Conservation (phyloP, 2,329 filamentous ascomycete genomes). For the Paramyrothecium sp. region DNA sequence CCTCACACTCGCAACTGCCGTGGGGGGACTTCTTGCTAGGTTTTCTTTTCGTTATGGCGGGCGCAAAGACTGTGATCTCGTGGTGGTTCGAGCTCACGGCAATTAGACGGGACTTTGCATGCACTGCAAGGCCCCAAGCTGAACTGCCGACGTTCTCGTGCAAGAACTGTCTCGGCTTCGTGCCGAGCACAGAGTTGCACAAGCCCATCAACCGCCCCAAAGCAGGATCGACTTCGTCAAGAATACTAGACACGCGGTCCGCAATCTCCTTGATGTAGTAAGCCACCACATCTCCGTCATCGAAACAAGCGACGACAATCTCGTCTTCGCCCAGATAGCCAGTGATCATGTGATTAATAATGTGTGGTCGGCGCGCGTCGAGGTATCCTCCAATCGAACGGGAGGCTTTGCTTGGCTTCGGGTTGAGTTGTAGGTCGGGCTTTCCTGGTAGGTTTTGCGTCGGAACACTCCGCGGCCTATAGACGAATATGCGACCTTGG, state of each 20-base stretch:
- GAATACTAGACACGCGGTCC: constrained; percentile 35
- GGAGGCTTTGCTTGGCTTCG: constrained; percentile 38
- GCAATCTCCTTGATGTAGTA: constrained; percentile 62
- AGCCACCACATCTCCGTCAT: constrained; percentile 73
- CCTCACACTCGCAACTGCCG: constrained; percentile 6
- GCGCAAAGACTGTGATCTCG: constrained; percentile 53
- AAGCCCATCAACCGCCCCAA: constrained; percentile 5
- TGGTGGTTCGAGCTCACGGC: constrained; percentile 77
- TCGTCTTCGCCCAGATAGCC: constrained; percentile 70
- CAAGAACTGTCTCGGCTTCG: constrained; percentile 56
- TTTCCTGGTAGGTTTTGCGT: constrained; percentile 45
- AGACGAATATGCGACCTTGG: constrained; percentile 55
- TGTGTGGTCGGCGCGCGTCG: constrained; percentile 51
- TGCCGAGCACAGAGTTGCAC: neutral
- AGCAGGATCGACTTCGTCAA: constrained; percentile 2
- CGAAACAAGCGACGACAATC: constrained; percentile 64
- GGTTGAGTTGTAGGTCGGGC: constrained; percentile 50
- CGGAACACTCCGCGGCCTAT: constrained; percentile 44
- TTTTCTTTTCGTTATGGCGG: constrained; percentile 30
- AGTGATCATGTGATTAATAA: constrained; percentile 67
- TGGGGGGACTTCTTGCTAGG: constrained; percentile 3
- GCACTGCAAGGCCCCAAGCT: constrained; percentile 87
- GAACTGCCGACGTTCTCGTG: constrained; percentile 72
- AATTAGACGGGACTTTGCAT: constrained; percentile 77
- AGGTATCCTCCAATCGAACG: constrained; percentile 49